Evolutionary conservation across 805 yeast species (phyloP), one percentile per base, ranked within the genome.

Genomic region (Yamadazyma ubonensis): DNA sequence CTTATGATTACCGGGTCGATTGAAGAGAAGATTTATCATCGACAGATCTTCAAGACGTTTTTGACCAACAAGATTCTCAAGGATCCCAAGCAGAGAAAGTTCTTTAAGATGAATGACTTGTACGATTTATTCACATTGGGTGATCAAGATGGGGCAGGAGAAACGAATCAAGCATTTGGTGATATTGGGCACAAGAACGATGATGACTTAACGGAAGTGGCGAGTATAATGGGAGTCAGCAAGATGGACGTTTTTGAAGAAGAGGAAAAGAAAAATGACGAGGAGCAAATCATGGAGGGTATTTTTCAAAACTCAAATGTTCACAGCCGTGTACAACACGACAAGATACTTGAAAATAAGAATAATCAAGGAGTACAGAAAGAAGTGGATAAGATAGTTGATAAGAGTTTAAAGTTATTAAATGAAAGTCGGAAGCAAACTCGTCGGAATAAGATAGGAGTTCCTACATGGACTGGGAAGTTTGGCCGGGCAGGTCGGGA

Each of bases 391-490:
- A 68, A 69, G 35, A 76, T 73, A 54, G 77, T 81, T 31, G 59
- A 61, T 45, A 66, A 70, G 12, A 84, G 84, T 0, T 67, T 81
- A 0, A 65, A 63, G 14, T 82, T 81, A 0, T 58, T 86, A 41
- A 69, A 76, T 39, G 75, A 76, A 43, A 86, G 96, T 0, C 62
- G 89, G 29, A 69, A 63, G 33, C 56, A 64, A 16, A 70, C 89
- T 1, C 49, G 73, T 15, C 59, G 57, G 39, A 65, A 55, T 35
- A 57, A 52, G 18, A 69, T 90, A 21, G 96, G 96, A 4, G 81
- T 84, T 0, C 98, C 97, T 0, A 91, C 99, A 0, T 93, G 97
- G 95, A 91, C 99, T 0, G 99, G 99, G 0, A 78, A 77, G 49
- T 87, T 83, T 68, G 99, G 99, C 0, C 59, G 65, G 14, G 96